Evolutionary conservation across 2,329 filamentous ascomycete species (phyloP).

Genomic region (Leptosphaerulina australis): DNA sequence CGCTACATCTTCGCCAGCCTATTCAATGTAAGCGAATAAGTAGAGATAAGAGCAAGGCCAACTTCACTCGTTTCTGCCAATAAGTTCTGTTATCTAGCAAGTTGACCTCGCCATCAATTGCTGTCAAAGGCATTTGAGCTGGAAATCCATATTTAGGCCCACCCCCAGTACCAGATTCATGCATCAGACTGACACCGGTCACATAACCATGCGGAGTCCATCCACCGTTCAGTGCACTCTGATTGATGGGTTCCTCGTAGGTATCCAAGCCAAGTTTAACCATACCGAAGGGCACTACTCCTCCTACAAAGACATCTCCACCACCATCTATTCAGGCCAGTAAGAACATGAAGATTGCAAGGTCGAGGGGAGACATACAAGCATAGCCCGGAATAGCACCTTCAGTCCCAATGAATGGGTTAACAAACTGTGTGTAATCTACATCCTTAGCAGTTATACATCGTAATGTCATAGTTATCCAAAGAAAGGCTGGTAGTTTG

Average conservation of each 20-base stretch:
- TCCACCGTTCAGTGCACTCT: conserved; percentile 49
- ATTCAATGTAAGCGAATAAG: neutral
- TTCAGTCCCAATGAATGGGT: conserved; percentile 56
- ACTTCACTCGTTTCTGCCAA: conserved; percentile 44
- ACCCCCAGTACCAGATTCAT: conserved; percentile 48
- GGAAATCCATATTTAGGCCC: conserved; percentile 51
- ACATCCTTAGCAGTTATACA: conserved; percentile 23
- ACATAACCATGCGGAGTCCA: conserved; percentile 50
- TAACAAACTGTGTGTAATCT: conserved; percentile 49
- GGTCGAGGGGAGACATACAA: conserved; percentile 23
- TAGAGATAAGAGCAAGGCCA: too few species aligned
- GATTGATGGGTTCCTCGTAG: conserved; percentile 44
- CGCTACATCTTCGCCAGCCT: conserved; percentile 42
- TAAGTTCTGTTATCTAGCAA: conserved; percentile 52
- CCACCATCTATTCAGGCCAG: conserved; percentile 42
- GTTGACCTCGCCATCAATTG: conserved; percentile 50
- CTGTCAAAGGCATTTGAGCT: conserved; percentile 51
- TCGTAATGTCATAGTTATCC: neutral
- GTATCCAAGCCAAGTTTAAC: conserved; percentile 51
- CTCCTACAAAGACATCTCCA: conserved; percentile 50
- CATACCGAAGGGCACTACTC: conserved; percentile 49
- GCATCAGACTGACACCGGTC: conserved; percentile 49
- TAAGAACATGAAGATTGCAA: neutral
- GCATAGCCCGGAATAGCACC: conserved; percentile 51
- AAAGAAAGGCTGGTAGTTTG: neutral